A percentile compares a stretch with the other conserved stretches of the same genome.
Conservation (phyloP, 2,329 filamentous ascomycete species). For the Penicillium expansum region DNA sequence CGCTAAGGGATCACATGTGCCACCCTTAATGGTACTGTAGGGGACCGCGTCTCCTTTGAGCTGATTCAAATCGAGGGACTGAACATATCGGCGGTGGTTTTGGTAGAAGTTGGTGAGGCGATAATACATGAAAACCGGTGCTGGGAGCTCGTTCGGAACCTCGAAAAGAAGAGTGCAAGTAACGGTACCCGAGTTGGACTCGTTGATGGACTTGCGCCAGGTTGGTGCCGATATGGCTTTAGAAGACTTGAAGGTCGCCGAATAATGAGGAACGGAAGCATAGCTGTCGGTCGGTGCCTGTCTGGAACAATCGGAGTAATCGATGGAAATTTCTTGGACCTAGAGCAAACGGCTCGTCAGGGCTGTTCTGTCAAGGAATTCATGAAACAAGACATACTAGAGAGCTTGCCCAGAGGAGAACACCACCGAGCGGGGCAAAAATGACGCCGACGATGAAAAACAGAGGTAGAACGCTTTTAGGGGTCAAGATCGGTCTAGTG, state of each 20-base stretch:
- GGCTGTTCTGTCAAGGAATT: background rate
- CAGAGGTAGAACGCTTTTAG: slow-evolving; percentile 85
- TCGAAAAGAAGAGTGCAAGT: slow-evolving; percentile 74
- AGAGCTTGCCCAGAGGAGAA: slow-evolving; percentile 80
- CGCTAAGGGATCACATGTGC: slow-evolving; percentile 73
- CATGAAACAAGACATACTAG: slow-evolving; percentile 54
- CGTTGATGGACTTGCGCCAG: slow-evolving; percentile 30
- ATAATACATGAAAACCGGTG: slow-evolving; percentile 91
- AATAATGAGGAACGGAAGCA: slow-evolving; percentile 41
- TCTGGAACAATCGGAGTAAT: slow-evolving; percentile 76
- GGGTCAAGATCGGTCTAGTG: slow-evolving; percentile 82
- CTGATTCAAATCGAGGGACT: slow-evolving; percentile 80
- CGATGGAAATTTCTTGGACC: slow-evolving; percentile 87
- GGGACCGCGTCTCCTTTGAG: slow-evolving; percentile 69
- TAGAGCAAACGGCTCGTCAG: slow-evolving; percentile 35
- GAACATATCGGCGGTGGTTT: slow-evolving; percentile 94
- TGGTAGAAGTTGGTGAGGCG: slow-evolving; percentile 97
- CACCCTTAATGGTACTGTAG: slow-evolving; percentile 59
- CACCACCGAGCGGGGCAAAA: slow-evolving; percentile 87
- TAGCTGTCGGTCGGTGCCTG: slow-evolving; percentile 51
- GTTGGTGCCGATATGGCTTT: slow-evolving; percentile 42
- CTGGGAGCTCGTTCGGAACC: slow-evolving; percentile 72
- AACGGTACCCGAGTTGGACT: slow-evolving; percentile 38
- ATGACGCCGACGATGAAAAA: slow-evolving; percentile 90
- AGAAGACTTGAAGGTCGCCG: slow-evolving; percentile 65